Evolutionary conservation across 2,329 filamentous ascomycete genomes (phyloP).

Genomic region (Fusarium irregulare): DNA sequence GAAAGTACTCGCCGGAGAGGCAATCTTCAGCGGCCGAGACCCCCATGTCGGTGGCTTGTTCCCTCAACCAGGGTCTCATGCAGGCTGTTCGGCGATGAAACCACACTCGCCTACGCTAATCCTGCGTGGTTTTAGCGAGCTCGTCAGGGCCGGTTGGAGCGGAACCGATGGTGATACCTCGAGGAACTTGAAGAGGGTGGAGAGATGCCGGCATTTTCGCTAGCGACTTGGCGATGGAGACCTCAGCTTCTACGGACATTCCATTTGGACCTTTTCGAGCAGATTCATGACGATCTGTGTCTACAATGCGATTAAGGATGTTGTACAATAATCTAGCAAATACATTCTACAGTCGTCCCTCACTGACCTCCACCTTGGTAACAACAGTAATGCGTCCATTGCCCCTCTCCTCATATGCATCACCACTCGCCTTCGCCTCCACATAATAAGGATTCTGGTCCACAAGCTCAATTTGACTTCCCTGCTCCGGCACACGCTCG

Average conservation of each 20-base stretch:
- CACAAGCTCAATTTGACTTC: constrained; percentile 49
- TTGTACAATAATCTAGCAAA: not conserved
- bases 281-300: too few species aligned
- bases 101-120: constrained; percentile 11
- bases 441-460: constrained; percentile 24
- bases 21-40: not conserved
- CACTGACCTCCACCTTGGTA: constrained; percentile 45
- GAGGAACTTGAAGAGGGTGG: not conserved
- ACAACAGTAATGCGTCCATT: constrained; percentile 45
- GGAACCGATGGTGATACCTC: not conserved
- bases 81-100: constrained; percentile 22
- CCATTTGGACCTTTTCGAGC: too few species aligned
- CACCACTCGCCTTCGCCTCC: constrained; percentile 13
- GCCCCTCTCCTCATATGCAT: not conserved
- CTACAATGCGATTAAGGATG: too few species aligned
- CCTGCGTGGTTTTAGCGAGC: not conserved
- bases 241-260: not conserved
- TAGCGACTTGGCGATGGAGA: not conserved
- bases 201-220: not conserved
- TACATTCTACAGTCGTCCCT: not conserved
- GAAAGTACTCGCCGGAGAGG: not conserved
- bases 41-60: not conserved
- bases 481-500: constrained; percentile 40
- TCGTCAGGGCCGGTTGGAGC: constrained; percentile 7
- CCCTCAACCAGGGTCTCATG: not conserved